A percentile compares a stretch with the other conserved stretches of the same genome.
Evolutionary conservation across 306 rosid genomes (phyloP).

Genomic region (Quercus dentata): DNA sequence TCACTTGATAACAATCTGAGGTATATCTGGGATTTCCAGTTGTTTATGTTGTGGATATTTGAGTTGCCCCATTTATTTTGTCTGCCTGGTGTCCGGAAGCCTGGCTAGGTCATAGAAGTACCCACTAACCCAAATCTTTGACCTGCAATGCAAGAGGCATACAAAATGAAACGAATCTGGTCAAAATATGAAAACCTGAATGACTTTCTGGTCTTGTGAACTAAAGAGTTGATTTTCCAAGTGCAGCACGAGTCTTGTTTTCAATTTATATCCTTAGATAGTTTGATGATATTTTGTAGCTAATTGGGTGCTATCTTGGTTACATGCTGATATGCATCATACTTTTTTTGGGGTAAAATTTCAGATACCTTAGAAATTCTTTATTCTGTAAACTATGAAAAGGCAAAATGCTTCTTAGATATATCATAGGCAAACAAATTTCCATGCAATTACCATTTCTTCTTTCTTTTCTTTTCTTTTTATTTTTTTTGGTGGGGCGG

Average conservation of each 20-base stretch:
- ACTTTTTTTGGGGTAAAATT: background rate
- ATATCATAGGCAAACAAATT: no score
- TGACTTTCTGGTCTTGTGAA: no score
- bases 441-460: no score
- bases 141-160: background rate
- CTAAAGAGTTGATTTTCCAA: no score
- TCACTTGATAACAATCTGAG: background rate
- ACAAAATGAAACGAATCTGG: background rate
- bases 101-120: background rate
- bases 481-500: accelerated
- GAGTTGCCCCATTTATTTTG: background rate
- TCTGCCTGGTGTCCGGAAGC: background rate
- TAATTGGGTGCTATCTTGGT: no score
- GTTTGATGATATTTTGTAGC: no score
- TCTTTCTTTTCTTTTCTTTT: no score
- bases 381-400: no score
- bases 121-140: background rate
- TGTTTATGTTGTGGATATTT: background rate
- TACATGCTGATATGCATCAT: no score
- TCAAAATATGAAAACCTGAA: background rate
- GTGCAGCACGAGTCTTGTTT: background rate
- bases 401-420: no score
- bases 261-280: background rate
- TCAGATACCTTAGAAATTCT: background rate
- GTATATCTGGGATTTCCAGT: background rate